Evolutionary conservation across 78 protist species (phyloP).

Genomic region (Speleostelium caveatum): DNA sequence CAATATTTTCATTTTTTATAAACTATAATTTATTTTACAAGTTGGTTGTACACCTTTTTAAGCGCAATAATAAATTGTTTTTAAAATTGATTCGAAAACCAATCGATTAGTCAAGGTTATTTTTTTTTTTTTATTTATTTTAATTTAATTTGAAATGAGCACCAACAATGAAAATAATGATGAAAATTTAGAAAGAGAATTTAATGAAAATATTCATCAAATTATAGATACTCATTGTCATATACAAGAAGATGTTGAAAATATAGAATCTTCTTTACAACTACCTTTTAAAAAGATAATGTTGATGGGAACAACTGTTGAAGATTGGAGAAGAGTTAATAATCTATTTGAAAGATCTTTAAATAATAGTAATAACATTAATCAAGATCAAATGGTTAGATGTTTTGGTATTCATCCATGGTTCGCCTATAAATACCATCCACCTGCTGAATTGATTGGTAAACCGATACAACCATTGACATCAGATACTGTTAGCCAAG

Average conservation of each 20-base stretch:
- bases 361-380: background rate
- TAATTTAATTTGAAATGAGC: no score
- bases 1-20: no score
- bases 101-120: no score
- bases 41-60: no score
- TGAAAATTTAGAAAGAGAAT: background rate
- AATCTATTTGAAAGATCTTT: background rate
- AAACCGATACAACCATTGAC: background rate
- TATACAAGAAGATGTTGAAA: conserved; percentile 44
- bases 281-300: background rate
- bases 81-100: no score
- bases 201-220: background rate
- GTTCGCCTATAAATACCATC: conserved; percentile 31
- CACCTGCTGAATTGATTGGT: conserved; percentile 34
- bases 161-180: background rate
- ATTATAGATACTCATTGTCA: conserved; percentile 68
- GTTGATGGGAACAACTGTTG: conserved; percentile 68
- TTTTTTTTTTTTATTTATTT: no score
- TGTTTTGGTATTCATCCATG: conserved; percentile 74
- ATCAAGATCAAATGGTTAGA: background rate
- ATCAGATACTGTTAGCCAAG: background rate
- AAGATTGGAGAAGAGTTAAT: conserved; percentile 58
- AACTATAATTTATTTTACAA: no score
- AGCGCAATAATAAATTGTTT: no score
- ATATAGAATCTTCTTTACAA: background rate